Evolutionary conservation across 169 alveolate genomes (phyloP), one percentile per base, ranked within the genome.

Genomic region (Plasmodium cynomolgi): DNA sequence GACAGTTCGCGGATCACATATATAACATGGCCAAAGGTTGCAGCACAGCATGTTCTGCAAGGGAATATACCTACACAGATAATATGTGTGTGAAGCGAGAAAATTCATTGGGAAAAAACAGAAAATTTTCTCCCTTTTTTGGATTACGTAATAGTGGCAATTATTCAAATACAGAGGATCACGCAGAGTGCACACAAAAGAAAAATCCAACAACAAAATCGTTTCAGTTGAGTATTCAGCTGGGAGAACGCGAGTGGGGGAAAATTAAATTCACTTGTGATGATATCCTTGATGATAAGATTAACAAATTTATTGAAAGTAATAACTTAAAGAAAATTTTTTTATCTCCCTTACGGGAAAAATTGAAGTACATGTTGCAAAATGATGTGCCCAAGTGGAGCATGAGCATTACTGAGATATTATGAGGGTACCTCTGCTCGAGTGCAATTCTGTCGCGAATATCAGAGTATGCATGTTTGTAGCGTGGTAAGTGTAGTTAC

Each of bases 81-180:
- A 90, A 71, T 9, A 20, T 71, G n/a, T 81, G 20, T 47, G 37
- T 29, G 56, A 72, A 50, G 9, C 33, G 62, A 17, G 95, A 82
- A 68, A 81, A 47, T 47, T 33, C 37, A 4, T 15, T 62, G 5
- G 84, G 73, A 56, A 91, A 82, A 13, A 83, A 50, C 77, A 71
- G 95, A 74, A 91, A 91, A 71, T 44, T 39, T 91, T 91, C 95
- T 4, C 92, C 95, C 58, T 91, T 72, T n/a, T 91, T 91, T 68
- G 95, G 95, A 31, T 72, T 33, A n/a, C 47, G 58, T 34, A 90
- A 13, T 90, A 80, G 74, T 90, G 82, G 26, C 17, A 44, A 62
- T 79, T 15, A 41, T 56, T 54, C 73, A 47, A 37, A 90, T 31
- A 81, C 79, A 15, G 73, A 68, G 8, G 56, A 84, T 26, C 33